Evolutionary conservation across 2,329 filamentous ascomycete genomes (phyloP), one percentile per base, ranked within the genome.

Genomic region (Myotisia sp.): DNA sequence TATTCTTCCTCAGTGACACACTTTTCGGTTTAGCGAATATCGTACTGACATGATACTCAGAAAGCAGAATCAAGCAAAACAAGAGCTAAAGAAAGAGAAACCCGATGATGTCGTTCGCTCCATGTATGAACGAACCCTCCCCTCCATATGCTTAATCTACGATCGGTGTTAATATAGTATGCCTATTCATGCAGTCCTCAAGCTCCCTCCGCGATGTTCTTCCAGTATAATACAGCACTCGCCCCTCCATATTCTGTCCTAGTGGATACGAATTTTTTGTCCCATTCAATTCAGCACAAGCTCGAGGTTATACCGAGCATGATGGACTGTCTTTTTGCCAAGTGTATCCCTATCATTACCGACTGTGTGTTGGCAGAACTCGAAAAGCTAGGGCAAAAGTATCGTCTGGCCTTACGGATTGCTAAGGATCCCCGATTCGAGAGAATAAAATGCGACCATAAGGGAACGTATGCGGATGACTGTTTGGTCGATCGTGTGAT

Each of bases 301-400:
- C 72, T 95, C 13, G 83, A 86, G 21, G 64, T 95, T 8, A 69
- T 92, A 13, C 78, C 87, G 40, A 76, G 79, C 3, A 82, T 94
- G 65, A 93, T 94, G 83, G 85, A 94, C 56, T 80, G 82, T 35
- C 69, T 98, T 3, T 92, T 86, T 55, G 87, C 87, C 12, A 92
- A 92, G 50, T 90, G 82, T 55, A 83, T 76, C 14, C 84, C 85
- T 12, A 79, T 90, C 44, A 85, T 95, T 45, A 93, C 85, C 2
- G 71, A 74, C 44, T 86, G 80, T 62, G 76, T 77, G 46, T 77
- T 86, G 70, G 78, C 76, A 36, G 85, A 93, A 56, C 60, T 94
- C 43, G 85, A 93, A 54, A 92, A 92, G 55, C 68, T 94, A 6
- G 86, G 87, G 0, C 73, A 74, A 3, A 90, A 90, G 53, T 98